Base-by-base conservation (phyloP, 1,284 basidiomycete species). In the Apiotrichum laibachii region DNA sequence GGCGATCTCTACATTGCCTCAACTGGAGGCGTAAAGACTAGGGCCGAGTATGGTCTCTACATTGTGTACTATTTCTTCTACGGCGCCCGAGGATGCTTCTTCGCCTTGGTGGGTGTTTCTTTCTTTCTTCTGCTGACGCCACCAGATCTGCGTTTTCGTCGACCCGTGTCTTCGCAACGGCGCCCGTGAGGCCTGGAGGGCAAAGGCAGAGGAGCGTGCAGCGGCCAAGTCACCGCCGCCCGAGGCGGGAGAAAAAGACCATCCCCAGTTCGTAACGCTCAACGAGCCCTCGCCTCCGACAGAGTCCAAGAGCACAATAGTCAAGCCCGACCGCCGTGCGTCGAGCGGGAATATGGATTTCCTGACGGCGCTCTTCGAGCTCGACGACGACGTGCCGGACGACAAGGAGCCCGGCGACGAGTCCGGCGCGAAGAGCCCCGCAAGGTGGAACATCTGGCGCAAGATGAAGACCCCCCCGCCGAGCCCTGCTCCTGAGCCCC, bases 1-100 rank as follows among this genome's bases (percentile, higher is more conserved):
- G 63, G 63, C 18, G 63, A 64, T 53, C 52, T 64, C 19, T 64
- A 60, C 57, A 55, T 64, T 16, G 56, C 57, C 2, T 10, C 49
- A n/a, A 44, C 53, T 1, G 57, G 55, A 43, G 63, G 60, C 18
- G 60, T 61, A 19, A 50, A 48, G 18, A 47, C 21, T 9, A 34
- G 16, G 2, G 42, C 57, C 1, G 57, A 51, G 43, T 64, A 57
- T 49, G 60, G 57, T 15, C 63, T 64, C 21, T 64, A 64, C 52
- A 46, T 54, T 44, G 50, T 64, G 15, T 64, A 64, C 53, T 61
- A 64, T 57, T 61, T 61, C 34, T 44, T 64, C 35, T 64, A 62
- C 44, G 63, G 63, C 16, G 55, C 57, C 1, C 51, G 63, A 1
- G 60, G 63, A 11, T 51, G 59, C 9, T 45, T 56, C 1, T 64